A percentile compares a stretch with the other conserved stretches of the same genome.
Evolutionary conservation across 2,329 filamentous ascomycete genomes (phyloP).

Genomic region (Geosmithia flava): DNA sequence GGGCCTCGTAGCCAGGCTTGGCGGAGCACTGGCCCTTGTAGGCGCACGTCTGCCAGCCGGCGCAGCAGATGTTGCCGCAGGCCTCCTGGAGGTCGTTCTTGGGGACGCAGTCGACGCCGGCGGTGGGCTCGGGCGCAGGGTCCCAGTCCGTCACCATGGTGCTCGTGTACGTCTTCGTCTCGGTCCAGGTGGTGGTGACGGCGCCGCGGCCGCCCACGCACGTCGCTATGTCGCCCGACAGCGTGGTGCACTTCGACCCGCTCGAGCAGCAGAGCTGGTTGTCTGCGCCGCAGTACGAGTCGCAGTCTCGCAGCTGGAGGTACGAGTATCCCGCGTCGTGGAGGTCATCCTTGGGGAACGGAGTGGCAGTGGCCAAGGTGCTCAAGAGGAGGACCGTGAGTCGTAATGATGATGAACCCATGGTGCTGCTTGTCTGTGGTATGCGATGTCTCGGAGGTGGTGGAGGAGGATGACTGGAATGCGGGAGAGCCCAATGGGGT

Average conservation of each 20-base stretch:
- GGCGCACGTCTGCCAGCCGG: constrained; percentile 55
- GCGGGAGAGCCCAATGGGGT: not conserved
- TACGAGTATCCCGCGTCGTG: constrained; percentile 36
- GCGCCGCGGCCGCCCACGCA: constrained; percentile 22
- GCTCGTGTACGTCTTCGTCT: constrained; percentile 47
- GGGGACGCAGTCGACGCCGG: constrained; percentile 35
- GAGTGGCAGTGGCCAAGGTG: constrained; percentile 24
- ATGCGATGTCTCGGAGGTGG: not conserved
- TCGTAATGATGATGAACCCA: not conserved
- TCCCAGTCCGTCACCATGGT: constrained; percentile 39
- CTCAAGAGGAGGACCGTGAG: constrained; percentile 21
- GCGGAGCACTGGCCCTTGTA: constrained; percentile 43
- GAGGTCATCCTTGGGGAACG: constrained; percentile 36
- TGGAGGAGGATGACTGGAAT: not conserved
- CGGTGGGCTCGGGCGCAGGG: constrained; percentile 29
- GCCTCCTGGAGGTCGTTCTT: constrained; percentile 39
- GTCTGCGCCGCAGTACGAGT: constrained; percentile 38
- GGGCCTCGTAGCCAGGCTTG: constrained; percentile 33
- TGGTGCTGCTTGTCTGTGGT: not conserved
- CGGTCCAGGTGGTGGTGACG: constrained; percentile 45
- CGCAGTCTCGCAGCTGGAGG: constrained; percentile 36
- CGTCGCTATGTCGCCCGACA: constrained; percentile 32
- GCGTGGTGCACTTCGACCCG: constrained; percentile 37
- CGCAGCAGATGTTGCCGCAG: constrained; percentile 62
- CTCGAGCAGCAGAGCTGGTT: constrained; percentile 42